A percentile compares a stretch with the other conserved stretches of the same genome.
phyloP scores from a whole-genome alignment of 2,329 filamentous ascomycete genomes.

The Scedosporium apiospermum region DNA sequence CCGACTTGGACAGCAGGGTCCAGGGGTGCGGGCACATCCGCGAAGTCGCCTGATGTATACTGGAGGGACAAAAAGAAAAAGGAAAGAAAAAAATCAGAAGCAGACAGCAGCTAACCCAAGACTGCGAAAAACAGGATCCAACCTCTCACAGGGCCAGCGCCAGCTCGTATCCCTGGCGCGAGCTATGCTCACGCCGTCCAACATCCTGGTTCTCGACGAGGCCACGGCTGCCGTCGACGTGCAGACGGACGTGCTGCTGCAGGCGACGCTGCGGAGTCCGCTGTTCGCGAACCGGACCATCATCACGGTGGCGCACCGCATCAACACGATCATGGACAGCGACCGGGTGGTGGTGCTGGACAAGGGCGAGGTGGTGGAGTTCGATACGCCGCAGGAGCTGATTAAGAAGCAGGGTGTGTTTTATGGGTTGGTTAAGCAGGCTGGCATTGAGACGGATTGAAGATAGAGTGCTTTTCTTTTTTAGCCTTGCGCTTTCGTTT shows the following conservation, averaged over 20 bases:
- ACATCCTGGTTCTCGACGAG: constrained; percentile 94
- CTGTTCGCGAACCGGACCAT: constrained; percentile 87
- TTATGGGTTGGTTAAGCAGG: constrained; percentile 84
- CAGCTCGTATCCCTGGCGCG: constrained; percentile 91
- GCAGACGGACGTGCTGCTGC: constrained; percentile 58
- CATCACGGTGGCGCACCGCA: constrained; percentile 95
- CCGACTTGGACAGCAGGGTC: too few relatives aligned
- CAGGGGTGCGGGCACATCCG: not conserved
- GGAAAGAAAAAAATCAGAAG: not conserved
- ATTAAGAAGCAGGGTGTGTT: constrained; percentile 71
- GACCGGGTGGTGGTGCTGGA: constrained; percentile 93
- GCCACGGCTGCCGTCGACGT: constrained; percentile 73
- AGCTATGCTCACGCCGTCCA: constrained; percentile 87
- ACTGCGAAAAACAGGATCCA: constrained; percentile 55
- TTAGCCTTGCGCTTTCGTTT: too few relatives aligned
- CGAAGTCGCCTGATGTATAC: not conserved
- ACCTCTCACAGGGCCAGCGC: constrained; percentile 88
- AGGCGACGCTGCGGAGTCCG: constrained; percentile 52
- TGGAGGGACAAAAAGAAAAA: not conserved
- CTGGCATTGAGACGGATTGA: constrained; percentile 54
- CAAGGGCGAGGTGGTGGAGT: constrained; percentile 82
- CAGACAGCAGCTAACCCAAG: not conserved
- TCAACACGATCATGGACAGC: constrained; percentile 87
- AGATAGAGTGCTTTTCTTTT: not conserved
- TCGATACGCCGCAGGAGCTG: constrained; percentile 74